Evolutionary conservation across 768 basidiomycete species (phyloP), one percentile per base, ranked within the genome.

Genomic region (Boletus bicolor): DNA sequence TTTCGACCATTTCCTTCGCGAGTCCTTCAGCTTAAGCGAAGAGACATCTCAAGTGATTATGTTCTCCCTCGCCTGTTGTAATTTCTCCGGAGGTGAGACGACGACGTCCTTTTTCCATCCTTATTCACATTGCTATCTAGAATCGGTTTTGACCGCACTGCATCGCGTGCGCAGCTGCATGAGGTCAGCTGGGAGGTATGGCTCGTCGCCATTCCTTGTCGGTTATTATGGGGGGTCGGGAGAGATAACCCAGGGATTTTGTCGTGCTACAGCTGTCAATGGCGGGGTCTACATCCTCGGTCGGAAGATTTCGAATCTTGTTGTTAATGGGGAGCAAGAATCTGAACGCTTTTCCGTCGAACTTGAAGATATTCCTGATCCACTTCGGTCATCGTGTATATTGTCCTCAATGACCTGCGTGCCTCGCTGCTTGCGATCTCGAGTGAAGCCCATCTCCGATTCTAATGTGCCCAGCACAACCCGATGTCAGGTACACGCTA

Each of bases 171-270:
- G 85, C 7, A 73, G 77, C 24, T 93, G 90, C 67, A 76, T 98
- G 14, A 84, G 78, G 46, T 91, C 93, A 0, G 73, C 84, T 17
- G 94, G 95, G 3, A 80, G 91, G 32, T 98, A 97, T 65, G 95
- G 95, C 70, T 80, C 72, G n/a, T 85, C 85, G 0, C 85, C 94
- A 2, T 98, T 93, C 74, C 81, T 98, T 15, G 78, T 98, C n/a
- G 93, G 93, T 0, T 93, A 97, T 62, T 98, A 97, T 68, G 96
- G 96, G 17, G 91, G 93, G 19, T 78, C 87, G 0, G 96, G 96
- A 5, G 96, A 98, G 65, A 84, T 98, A 11, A 82, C 89, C 0
- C 96, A 98, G 71, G 95, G 94, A 2, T 98, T 90, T 64, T 87
- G 84, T 66, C 91, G 94, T 15, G 83, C 89, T 21, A 79, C 92